Base-by-base conservation (phyloP, 2,329 filamentous ascomycete species). In the Cladosporium halotolerans region DNA sequence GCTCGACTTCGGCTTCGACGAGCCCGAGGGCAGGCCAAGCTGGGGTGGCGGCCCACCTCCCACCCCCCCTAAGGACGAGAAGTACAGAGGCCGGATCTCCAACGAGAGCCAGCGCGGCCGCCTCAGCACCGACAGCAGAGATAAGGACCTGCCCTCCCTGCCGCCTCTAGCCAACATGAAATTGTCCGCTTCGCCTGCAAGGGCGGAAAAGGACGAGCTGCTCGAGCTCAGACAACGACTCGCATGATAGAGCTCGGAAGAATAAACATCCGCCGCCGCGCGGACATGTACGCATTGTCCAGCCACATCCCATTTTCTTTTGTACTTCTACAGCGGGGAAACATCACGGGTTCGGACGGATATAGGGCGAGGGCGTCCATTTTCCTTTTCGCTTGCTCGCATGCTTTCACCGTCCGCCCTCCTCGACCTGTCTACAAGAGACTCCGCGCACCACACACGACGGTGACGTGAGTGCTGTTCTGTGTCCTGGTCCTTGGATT, bases 21-120 rank as follows among this genome's bases (percentile, higher is more conserved):
- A 60, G 14, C 56, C 63, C 16, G 52, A 54, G 34, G 47, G 47
- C 10, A 33, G 47, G 34, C 47, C 47, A 18, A 60, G 57, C 53
- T 62, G 61, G 57, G 62, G 62, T 14, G 61, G 62, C 10, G 56
- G 51, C n/a, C 71, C 71, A 32, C 73, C 73, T 28, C 71, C 72
- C 2, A 75, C 73, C n/a, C 73, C 73, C 10, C 73, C 73, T 1
- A 75, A 68, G 50, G 66, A 75, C 53, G 69, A 70, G 4, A 50
- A n/a, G 16, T 50, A 42, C 31, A 50, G 38, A 28, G 47, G 39
- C 4, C 39, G 47, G 13, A 14, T 19, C 4, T 50, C 47, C 9
- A 11, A 32, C 10, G 47, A 50, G 19, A 23, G 13, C 9, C 40
- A 39, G 2, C 39, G 31, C 16, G 39, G 28, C 48, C 63, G 62